These are phyloP conservation scores for Nephelium lappaceum DNA, from an alignment of 345 rosid species.

Conservation along the genomic window DNA sequence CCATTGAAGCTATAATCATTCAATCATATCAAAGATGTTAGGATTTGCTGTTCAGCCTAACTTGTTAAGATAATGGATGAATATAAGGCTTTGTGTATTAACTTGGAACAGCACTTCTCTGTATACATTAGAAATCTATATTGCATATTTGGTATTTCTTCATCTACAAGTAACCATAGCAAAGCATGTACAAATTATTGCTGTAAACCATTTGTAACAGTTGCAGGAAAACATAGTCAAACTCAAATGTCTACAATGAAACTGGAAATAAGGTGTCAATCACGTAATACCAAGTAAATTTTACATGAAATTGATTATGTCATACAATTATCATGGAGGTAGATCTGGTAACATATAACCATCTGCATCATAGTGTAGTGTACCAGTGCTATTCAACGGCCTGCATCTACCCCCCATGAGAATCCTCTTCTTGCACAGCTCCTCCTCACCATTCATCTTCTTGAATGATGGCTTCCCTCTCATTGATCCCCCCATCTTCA, in stretches of 20 bases:
- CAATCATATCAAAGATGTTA: background rate
- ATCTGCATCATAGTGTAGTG: constrained; percentile 46
- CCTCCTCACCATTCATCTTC: constrained; percentile 15
- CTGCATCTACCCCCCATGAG: constrained; percentile 68
- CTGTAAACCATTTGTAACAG: background rate
- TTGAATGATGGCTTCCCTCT: background rate
- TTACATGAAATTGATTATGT: too few relatives aligned
- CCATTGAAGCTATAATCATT: constrained; percentile 45
- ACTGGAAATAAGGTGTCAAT: too few relatives aligned
- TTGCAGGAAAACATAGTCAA: background rate
- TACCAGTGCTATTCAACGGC: constrained; percentile 48
- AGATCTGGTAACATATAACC: constrained; percentile 50
- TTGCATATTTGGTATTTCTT: background rate
- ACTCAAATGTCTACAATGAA: background rate
- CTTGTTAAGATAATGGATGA: background rate
- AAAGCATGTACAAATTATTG: background rate
- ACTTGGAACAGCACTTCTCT: background rate
- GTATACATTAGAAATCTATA: background rate
- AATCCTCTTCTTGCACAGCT: constrained; percentile 75
- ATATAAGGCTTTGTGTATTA: background rate
- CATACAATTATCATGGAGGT: constrained; percentile 10
- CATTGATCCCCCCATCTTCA: constrained; percentile 16
- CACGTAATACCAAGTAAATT: too few relatives aligned
- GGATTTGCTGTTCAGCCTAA: background rate
- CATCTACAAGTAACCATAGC: background rate